Evolutionary conservation across 805 yeast species (phyloP).

Genomic region (Yamadazyma ubonensis): DNA sequence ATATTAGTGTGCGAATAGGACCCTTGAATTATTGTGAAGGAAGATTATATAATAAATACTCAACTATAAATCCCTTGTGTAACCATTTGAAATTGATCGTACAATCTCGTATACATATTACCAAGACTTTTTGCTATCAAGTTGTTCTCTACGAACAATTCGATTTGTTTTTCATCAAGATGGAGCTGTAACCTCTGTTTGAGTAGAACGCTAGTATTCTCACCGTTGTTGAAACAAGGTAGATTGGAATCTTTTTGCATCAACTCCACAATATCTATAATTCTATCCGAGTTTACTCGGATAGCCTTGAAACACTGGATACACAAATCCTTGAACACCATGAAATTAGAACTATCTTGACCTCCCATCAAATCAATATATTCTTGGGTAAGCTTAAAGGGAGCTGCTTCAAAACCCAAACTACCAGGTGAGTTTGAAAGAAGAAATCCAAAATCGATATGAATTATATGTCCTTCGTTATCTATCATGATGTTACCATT

Average conservation of each 20-base stretch:
- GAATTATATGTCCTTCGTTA: conserved; percentile 90
- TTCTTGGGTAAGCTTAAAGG: conserved; percentile 88
- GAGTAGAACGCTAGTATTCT: conserved; percentile 72
- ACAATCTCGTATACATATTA: conserved; percentile 84
- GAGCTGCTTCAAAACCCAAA: conserved; percentile 96
- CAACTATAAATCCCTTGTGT: conserved; percentile 85
- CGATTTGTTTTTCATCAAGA: conserved; percentile 68
- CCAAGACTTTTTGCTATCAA: conserved; percentile 82
- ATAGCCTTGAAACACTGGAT: conserved; percentile 73
- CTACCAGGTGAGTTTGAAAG: conserved; percentile 95
- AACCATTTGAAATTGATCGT: conserved; percentile 90
- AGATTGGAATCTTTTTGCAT: conserved; percentile 90
- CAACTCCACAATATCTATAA: conserved; percentile 81
- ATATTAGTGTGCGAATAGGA: too few species aligned
- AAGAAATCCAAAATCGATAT: conserved; percentile 93
- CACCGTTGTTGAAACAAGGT: conserved; percentile 91
- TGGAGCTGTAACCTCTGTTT: conserved; percentile 81
- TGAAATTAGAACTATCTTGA: conserved; percentile 55
- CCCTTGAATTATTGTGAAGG: too few species aligned
- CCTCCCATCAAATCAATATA: conserved; percentile 91
- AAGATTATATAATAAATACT: too few species aligned
- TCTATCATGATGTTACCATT: conserved; percentile 98
- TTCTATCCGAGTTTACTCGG: conserved; percentile 68
- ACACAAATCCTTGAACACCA: conserved; percentile 58
- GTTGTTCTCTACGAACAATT: conserved; percentile 70